These are phyloP conservation scores for Penicillium concentricum DNA, from an alignment of 2,329 filamentous ascomycete genomes.

Conservation along the genomic window DNA sequence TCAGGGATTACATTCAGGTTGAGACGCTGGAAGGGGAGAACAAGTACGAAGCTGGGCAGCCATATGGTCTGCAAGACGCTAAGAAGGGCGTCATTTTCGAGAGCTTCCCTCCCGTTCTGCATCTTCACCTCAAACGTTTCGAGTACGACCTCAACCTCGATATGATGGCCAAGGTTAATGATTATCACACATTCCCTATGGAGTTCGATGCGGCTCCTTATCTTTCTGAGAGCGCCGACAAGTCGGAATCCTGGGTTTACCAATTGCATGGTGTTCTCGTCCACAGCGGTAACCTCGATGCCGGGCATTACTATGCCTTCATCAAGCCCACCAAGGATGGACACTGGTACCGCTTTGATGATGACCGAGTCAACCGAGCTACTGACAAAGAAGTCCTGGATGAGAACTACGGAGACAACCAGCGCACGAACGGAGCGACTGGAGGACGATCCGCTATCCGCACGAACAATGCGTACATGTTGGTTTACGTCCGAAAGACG, in stretches of 20 bases:
- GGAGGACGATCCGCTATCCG: constrained; percentile 63
- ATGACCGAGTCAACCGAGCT: constrained; percentile 93
- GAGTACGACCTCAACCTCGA: constrained; percentile 96
- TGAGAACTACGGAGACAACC: constrained; percentile 95
- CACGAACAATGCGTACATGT: constrained; percentile 89
- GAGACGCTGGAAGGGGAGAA: constrained; percentile 98
- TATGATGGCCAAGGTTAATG: constrained; percentile 92
- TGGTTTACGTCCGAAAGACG: constrained; percentile 92
- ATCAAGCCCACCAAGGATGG: constrained; percentile 91
- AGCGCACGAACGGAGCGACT: constrained; percentile 58
- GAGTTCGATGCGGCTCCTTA: constrained; percentile 71
- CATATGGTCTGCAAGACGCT: constrained; percentile 90
- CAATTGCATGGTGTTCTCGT: constrained; percentile 93
- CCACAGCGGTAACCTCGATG: constrained; percentile 94
- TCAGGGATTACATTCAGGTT: constrained; percentile 93
- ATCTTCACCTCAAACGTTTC: constrained; percentile 94
- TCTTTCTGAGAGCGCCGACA: constrained; percentile 80
- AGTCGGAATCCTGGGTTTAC: constrained; percentile 85
- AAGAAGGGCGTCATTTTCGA: constrained; percentile 98
- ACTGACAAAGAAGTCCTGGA: constrained; percentile 89
- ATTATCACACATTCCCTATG: constrained; percentile 50
- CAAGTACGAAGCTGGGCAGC: constrained; percentile 90
- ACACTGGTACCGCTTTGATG: constrained; percentile 95
- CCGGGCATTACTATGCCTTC: constrained; percentile 97
- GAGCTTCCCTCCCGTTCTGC: constrained; percentile 88